These are phyloP conservation scores for Setomelanomma holmii DNA, from an alignment of 2,329 filamentous ascomycete species.

Conservation along the genomic window DNA sequence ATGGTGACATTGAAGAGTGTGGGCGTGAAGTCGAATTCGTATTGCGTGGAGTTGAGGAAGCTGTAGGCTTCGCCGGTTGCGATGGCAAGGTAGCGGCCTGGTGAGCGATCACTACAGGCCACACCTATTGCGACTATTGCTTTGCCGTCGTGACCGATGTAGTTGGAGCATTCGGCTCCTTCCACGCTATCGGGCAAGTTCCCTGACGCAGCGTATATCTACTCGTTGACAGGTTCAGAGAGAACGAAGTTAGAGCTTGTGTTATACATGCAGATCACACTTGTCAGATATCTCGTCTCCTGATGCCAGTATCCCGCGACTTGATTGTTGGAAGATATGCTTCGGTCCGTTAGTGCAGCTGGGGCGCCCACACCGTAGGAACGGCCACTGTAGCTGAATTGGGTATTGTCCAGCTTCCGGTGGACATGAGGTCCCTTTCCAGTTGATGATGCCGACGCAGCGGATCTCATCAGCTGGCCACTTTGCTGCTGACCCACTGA, in stretches of 20 bases:
- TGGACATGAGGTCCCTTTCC: conserved; percentile 21
- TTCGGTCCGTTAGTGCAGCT: conserved; percentile 33
- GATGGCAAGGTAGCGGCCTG: conserved; percentile 39
- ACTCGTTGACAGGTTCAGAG: conserved; percentile 25
- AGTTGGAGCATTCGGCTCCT: conserved; percentile 36
- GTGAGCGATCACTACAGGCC: conserved; percentile 28
- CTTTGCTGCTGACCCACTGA: conserved; percentile 33
- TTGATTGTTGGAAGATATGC: conserved; percentile 21
- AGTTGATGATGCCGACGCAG: conserved; percentile 30
- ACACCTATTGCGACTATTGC: conserved; percentile 44
- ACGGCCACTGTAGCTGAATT: conserved; percentile 41
- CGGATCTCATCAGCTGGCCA: conserved; percentile 30
- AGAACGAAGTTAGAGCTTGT: conserved; percentile 39
- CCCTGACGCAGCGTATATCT: conserved; percentile 33
- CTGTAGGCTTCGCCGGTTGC: conserved; percentile 38
- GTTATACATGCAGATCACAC: conserved; percentile 50
- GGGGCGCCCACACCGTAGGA: conserved; percentile 55
- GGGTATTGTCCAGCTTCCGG: conserved; percentile 37
- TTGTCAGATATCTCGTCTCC: conserved; percentile 43
- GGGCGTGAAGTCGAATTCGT: conserved; percentile 37
- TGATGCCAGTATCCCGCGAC: conserved; percentile 41
- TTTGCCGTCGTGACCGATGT: conserved; percentile 35
- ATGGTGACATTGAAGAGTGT: conserved; percentile 40
- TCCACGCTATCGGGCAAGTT: conserved; percentile 33
- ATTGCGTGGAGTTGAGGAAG: conserved; percentile 43